Evolutionary conservation across 2,329 filamentous ascomycete genomes (phyloP).

Genomic region (Fusarium sp.): DNA sequence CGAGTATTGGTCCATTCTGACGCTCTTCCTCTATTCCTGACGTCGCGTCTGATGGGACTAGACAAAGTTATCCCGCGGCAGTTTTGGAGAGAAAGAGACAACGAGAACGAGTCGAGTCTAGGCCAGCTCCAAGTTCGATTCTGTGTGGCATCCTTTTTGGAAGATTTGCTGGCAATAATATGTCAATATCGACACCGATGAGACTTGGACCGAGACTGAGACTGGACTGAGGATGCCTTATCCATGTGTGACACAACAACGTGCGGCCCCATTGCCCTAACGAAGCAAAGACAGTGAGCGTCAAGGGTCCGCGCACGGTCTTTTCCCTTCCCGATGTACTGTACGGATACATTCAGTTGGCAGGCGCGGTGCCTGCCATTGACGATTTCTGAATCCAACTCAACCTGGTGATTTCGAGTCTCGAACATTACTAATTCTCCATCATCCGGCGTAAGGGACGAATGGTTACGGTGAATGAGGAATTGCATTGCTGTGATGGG

Average conservation of each 20-base stretch:
- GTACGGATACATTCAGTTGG: background rate
- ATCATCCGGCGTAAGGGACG: constrained; percentile 24
- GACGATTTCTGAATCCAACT: constrained; percentile 16
- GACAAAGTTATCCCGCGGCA: constrained; percentile 12
- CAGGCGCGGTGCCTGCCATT: background rate
- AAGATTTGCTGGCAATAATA: constrained; percentile 10
- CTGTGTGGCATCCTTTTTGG: constrained; percentile 23
- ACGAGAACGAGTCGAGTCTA: constrained; percentile 7
- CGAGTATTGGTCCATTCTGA: constrained; percentile 9
- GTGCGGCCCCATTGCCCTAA: constrained; percentile 46
- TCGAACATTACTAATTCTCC: constrained; percentile 43
- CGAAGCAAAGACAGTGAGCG: constrained; percentile 42
- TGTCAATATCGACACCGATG: constrained; percentile 9
- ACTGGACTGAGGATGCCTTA: constrained; percentile 18
- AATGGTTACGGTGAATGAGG: constrained; percentile 14
- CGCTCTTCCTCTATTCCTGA: constrained; percentile 19
- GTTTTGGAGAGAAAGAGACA: constrained; percentile 5
- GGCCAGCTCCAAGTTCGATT: constrained; percentile 1
- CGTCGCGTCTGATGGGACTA: constrained; percentile 31
- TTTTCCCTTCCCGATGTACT: constrained; percentile 5
- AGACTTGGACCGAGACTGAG: constrained; percentile 14
- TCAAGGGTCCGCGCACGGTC: constrained; percentile 40
- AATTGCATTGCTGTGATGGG: constrained; percentile 14
- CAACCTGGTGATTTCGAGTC: constrained; percentile 16
- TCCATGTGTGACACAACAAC: constrained; percentile 43